phyloP scores from a whole-genome alignment of 108 stramenopile genomes.

The Hondaea fermentalgiana region DNA sequence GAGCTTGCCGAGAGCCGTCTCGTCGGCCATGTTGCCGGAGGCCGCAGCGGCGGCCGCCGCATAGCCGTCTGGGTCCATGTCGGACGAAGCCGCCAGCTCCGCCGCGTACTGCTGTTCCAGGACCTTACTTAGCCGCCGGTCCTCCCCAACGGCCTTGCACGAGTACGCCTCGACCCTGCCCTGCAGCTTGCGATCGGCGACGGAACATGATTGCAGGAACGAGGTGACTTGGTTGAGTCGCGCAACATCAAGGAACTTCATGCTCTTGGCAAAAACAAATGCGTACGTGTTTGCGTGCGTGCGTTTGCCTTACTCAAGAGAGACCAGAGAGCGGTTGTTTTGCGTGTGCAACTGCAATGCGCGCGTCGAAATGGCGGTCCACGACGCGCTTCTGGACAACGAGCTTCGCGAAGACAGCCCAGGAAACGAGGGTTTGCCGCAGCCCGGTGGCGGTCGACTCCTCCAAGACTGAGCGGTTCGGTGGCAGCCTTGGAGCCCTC shows the following conservation, averaged over 20 bases:
- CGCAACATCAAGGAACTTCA: constrained; percentile 12
- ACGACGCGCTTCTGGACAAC: no score
- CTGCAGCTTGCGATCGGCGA: background rate
- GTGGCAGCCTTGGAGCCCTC: no score
- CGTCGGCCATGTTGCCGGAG: background rate
- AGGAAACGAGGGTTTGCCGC: no score
- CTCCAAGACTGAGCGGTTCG: no score
- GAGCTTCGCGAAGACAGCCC: no score
- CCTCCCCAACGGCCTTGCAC: background rate
- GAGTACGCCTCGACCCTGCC: constrained; percentile 7
- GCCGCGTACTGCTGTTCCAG: background rate
- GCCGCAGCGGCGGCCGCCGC: background rate
- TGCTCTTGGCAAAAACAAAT: background rate
- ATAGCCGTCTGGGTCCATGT: background rate
- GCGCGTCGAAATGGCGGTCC: background rate
- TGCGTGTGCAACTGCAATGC: background rate
- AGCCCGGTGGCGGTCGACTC: no score
- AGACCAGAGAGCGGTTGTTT: no score
- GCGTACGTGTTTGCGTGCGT: no score
- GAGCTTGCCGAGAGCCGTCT: background rate
- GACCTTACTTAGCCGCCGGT: background rate
- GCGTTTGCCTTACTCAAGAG: no score
- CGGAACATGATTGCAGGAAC: background rate
- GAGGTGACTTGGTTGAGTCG: background rate
- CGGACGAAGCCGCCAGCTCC: background rate